These are phyloP conservation scores for Septoria petroselini DNA, from an alignment of 2,329 filamentous ascomycete genomes.

Conservation along the genomic window DNA sequence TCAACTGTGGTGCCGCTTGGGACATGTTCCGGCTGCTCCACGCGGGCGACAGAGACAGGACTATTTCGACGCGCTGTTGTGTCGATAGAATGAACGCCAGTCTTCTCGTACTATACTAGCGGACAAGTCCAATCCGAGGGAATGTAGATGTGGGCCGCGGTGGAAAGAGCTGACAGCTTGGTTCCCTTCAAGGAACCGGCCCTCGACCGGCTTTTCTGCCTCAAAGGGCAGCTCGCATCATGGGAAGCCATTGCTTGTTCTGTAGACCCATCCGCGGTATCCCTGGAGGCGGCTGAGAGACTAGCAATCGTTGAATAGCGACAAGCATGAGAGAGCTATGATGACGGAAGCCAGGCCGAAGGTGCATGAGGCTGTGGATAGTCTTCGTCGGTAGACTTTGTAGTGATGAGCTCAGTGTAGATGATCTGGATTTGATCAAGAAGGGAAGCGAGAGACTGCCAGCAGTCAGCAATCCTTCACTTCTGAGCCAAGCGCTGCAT, in stretches of 20 bases:
- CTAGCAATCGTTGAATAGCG: neutral
- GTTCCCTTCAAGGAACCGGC: neutral
- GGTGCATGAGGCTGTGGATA: too few species aligned
- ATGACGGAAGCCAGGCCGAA: too few species aligned
- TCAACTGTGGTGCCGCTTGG: neutral
- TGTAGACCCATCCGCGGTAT: conserved; percentile 16
- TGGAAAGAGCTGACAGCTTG: neutral
- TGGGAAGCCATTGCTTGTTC: conserved; percentile 8
- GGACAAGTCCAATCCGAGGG: neutral
- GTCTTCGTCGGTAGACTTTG: neutral
- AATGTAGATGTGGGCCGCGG: neutral
- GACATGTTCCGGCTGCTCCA: neutral
- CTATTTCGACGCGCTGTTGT: neutral
- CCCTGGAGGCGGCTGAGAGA: conserved; percentile 3
- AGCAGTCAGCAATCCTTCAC: too few species aligned
- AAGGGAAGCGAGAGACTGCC: too few species aligned
- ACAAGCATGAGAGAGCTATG: neutral
- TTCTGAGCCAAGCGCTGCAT: too few species aligned
- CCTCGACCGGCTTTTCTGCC: neutral
- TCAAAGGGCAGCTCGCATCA: conserved; percentile 11
- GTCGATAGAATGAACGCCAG: neutral
- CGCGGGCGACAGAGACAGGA: neutral
- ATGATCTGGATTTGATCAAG: too few species aligned
- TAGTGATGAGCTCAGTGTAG: too few species aligned
- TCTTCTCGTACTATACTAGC: neutral